Evolutionary conservation across 345 rosid species (phyloP), one percentile per base, ranked within the genome.

Genomic region (Garcia nutans): DNA sequence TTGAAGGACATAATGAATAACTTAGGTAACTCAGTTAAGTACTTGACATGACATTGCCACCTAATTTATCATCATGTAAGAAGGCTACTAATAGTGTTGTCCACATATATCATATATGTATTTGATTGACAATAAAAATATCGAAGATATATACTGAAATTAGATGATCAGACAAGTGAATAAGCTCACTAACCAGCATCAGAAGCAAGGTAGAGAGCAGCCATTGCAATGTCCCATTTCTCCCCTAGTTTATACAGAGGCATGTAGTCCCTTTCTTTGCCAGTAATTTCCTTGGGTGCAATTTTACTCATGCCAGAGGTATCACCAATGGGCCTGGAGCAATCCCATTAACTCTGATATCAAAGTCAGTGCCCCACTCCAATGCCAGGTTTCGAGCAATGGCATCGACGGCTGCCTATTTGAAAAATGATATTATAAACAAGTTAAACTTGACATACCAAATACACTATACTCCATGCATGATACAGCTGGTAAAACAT

Each of bases 221-320:
- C 89, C 91, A 88, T 86, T 1, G 89, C 91, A 58, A 86, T 81
- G 73, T 88, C 91, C 91, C 91, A 88, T 74, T 88, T 88, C 75
- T 86, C 85, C 77, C 91, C 91, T 0, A 84, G 23, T 74, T 83
- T 84, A 59, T 20, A 78, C 31, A 81, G 74, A 0, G 86, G 84
- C 83, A 47, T 41, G 12, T 68, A 44, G 75, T 77, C 73, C 16
- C 6, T 70, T 33, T 23, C 71, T 37, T 62, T 70, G 31, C 71
- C 78, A 54, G 55, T 5, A 3, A 80, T 72, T 65, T 84, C 91
- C 0, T 71, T 73, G 0, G 87, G 87, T 6, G 67, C 79, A 19
- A 88, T 87, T 80, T 88, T 86, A 42, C 80, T 82, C n/a, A 74
- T 61, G 22, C 91, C 88, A 54, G 88, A 13, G 26, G 89, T 88